phyloP scores from a whole-genome alignment of 768 basidiomycete species.

The Gloeopeniophorella convolvens region DNA sequence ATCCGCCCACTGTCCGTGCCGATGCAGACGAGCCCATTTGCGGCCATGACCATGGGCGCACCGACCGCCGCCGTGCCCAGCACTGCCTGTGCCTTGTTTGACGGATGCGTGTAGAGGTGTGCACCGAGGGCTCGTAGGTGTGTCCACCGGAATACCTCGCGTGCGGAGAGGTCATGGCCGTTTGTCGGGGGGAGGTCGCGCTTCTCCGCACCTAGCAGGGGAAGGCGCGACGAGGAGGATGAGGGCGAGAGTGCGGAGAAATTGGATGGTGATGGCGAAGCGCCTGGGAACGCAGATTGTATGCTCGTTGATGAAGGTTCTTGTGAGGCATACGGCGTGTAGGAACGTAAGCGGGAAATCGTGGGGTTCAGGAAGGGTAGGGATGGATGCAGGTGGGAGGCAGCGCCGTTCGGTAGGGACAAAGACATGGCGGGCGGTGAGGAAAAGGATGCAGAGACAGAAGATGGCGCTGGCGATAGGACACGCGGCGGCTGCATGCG shows the following conservation, averaged over 20 bases:
- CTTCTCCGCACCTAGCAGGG: conserved; percentile 19
- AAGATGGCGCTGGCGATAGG: conserved; percentile 30
- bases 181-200: conserved; percentile 22
- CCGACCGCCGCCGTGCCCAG: conserved; percentile 55
- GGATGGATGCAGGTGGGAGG: conserved; percentile 26
- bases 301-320: conserved; percentile 37
- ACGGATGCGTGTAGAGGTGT: conserved; percentile 45
- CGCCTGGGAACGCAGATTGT: conserved; percentile 34
- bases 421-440: conserved; percentile 36
- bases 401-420: conserved; percentile 29
- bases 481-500: conserved; percentile 20
- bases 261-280: conserved; percentile 54
- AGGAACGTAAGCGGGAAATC: conserved; percentile 77
- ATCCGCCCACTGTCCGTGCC: conserved; percentile 78
- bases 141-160: conserved; percentile 75
- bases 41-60: conserved; percentile 71
- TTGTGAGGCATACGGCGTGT: conserved; percentile 43
- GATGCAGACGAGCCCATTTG: conserved; percentile 83
- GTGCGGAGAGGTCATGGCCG: conserved; percentile 26
- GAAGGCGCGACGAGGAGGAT: conserved; percentile 53
- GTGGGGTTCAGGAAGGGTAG: conserved; percentile 63
- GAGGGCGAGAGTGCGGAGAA: conserved; percentile 65
- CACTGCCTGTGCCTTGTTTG: conserved; percentile 55
- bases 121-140: conserved; percentile 52
- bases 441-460: conserved; percentile 28